Conservation (phyloP, 75 land plant genomes). For the Cupressus sempervirens region DNA sequence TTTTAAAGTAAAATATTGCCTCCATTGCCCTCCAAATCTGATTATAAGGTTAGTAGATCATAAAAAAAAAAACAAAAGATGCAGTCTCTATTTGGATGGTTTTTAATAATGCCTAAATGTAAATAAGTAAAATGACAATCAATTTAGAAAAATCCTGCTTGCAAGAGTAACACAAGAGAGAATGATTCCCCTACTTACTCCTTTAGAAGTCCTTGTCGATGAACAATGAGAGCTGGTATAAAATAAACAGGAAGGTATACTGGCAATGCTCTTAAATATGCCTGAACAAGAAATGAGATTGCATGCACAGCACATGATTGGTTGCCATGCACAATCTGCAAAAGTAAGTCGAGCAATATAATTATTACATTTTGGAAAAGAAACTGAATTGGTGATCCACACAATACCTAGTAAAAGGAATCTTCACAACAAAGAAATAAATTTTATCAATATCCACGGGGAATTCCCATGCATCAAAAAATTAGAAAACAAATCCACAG, state of each 20-base stretch:
- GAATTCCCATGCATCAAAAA: too few relatives aligned
- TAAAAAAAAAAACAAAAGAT: neutral
- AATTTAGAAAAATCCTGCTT: neutral
- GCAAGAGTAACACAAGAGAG: neutral
- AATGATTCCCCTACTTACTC: constrained; percentile 31
- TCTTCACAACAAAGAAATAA: neutral
- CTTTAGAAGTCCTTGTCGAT: constrained; percentile 72
- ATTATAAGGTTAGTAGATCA: neutral
- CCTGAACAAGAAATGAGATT: constrained; percentile 59
- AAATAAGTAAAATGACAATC: neutral
- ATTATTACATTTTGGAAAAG: neutral
- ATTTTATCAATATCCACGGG: too few relatives aligned
- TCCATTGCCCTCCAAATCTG: neutral
- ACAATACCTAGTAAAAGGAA: neutral
- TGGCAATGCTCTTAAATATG: constrained; percentile 81
- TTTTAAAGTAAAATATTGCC: neutral
- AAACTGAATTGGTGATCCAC: neutral
- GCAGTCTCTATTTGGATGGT: neutral
- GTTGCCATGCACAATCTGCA: constrained; percentile 90
- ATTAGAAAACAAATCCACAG: too few relatives aligned
- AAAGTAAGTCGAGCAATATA: neutral
- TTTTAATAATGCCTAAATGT: neutral
- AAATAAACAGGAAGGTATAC: constrained; percentile 93
- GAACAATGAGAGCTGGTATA: constrained; percentile 93
- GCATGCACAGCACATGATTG: constrained; percentile 74